These are phyloP conservation scores for Echria macrotheca DNA, from an alignment of 495 filamentous ascomycete species.

Conservation along the genomic window DNA sequence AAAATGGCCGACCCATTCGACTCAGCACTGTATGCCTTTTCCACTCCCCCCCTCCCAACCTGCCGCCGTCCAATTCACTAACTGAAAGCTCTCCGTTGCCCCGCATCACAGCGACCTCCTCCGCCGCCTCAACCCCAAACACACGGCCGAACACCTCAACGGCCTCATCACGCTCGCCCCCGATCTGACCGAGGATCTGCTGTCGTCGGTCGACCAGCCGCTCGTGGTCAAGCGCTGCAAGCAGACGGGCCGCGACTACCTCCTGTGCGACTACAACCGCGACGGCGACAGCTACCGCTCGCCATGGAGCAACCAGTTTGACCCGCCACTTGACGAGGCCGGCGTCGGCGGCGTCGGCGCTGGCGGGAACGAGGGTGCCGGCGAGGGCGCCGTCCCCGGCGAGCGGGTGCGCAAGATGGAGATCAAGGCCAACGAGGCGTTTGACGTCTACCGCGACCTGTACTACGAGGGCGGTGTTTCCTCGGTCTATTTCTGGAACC, in stretches of 20 bases:
- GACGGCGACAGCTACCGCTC: constrained; percentile 96
- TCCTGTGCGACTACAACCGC: constrained; percentile 99
- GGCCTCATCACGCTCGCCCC: constrained; percentile 81
- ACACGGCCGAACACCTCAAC: constrained; percentile 78
- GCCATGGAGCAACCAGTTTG: constrained; percentile 98
- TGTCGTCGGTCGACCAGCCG: constrained; percentile 94
- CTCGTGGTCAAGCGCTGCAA: constrained; percentile 78
- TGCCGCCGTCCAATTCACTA: neutral
- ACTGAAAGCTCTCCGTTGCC: constrained; percentile 1
- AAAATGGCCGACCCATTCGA: constrained; percentile 63
- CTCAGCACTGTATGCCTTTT: constrained; percentile 66
- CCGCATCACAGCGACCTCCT: constrained; percentile 75
- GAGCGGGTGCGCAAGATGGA: constrained; percentile 90
- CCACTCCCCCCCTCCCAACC: constrained; percentile 11
- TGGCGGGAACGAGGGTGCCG: constrained; percentile 39
- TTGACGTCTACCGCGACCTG: constrained; percentile 94
- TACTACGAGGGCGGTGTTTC: constrained; percentile 97
- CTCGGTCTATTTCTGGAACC: constrained; percentile 96
- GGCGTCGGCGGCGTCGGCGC: constrained; percentile 35
- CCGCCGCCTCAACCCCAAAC: constrained; percentile 90
- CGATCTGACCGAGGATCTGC: constrained; percentile 92
- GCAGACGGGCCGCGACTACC: constrained; percentile 88
- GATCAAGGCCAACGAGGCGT: constrained; percentile 86
- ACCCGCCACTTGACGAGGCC: constrained; percentile 63
- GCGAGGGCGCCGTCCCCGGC: constrained; percentile 69